These are phyloP conservation scores for Fagus sylvatica DNA, from an alignment of 306 rosid genomes.

Conservation along the genomic window DNA sequence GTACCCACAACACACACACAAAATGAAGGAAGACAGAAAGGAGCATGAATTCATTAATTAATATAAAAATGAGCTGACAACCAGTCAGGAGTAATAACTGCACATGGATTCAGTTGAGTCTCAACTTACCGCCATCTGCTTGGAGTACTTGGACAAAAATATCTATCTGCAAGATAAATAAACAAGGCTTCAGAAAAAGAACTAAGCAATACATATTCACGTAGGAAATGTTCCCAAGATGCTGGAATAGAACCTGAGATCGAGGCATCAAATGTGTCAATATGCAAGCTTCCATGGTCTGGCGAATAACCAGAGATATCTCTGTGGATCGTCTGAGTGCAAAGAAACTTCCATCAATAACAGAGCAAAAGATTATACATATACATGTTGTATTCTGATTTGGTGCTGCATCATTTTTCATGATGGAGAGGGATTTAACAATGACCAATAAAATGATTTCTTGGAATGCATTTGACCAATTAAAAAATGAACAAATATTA, in stretches of 20 bases:
- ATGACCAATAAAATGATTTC: too few species aligned
- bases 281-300: constrained; percentile 88
- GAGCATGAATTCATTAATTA: not conserved
- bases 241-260: constrained; percentile 64
- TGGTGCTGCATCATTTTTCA: not conserved
- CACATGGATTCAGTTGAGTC: constrained; percentile 6
- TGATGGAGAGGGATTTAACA: too few species aligned
- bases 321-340: constrained; percentile 82
- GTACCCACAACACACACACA: not conserved
- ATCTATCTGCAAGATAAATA: constrained; percentile 62
- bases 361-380: not conserved
- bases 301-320: constrained; percentile 87
- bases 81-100: not conserved
- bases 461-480: too few species aligned
- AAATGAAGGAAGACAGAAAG: not conserved
- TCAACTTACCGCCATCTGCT: constrained; percentile 84
- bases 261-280: constrained; percentile 86
- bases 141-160: constrained; percentile 92
- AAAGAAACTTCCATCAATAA: constrained; percentile 26
- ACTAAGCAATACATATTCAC: not conserved
- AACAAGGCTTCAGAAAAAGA: constrained; percentile 26
- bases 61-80: not conserved
- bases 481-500: too few species aligned
- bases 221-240: constrained; percentile 28
- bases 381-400: not conserved